Base-by-base conservation (phyloP, 2,329 filamentous ascomycete species). In the Fusarium nodosum region DNA sequence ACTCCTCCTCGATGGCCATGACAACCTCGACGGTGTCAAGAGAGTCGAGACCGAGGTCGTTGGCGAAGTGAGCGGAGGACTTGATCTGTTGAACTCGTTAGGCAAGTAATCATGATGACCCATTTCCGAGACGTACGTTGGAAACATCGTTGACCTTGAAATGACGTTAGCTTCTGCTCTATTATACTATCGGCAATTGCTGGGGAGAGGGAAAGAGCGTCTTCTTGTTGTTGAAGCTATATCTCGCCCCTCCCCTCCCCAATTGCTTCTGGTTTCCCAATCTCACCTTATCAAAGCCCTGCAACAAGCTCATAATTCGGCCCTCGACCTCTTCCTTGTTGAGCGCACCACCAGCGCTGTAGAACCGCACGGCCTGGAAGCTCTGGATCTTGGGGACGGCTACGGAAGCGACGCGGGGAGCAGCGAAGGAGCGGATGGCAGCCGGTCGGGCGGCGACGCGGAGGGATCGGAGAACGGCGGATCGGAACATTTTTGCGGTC, bases 21-120 rank as follows among this genome's bases (percentile, higher is more conserved):
- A 99, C 96, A 74, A 99, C 96, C 87, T 99, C 96, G 71, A 99
- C 96, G 70, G 96, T 97, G 82, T 99, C 96, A 82, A 99, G 88
- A 84, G 92, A 97, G 86, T 99, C 96, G 77, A 99, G 87, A 72
- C 94, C 96, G 71, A 99, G 92, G 84, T 99, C 95, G 82, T 97
- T 98, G 79, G 93, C 88, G 84, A 99, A 99, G 88, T 98, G 94
- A 63, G 95, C 91, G 56, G 85, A 86, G 69, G 88, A 84, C 77
- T 90, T 93, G 80, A 99, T 93, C 95, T 98, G 68, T 20, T 58
- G 13, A 22, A 33, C 46, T 51, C 34, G 52, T 75, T 76, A 62
- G 53, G 30, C 30, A 41, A 38, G 20, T 28, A 46, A 13, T 45
- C 39, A 44, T 26, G 41, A 59, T 74, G 38, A 28, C 20, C 13